Evolutionary conservation across 257 asterid species (phyloP), one percentile per base, ranked within the genome.

Genomic region (Gardenia jasminoides): DNA sequence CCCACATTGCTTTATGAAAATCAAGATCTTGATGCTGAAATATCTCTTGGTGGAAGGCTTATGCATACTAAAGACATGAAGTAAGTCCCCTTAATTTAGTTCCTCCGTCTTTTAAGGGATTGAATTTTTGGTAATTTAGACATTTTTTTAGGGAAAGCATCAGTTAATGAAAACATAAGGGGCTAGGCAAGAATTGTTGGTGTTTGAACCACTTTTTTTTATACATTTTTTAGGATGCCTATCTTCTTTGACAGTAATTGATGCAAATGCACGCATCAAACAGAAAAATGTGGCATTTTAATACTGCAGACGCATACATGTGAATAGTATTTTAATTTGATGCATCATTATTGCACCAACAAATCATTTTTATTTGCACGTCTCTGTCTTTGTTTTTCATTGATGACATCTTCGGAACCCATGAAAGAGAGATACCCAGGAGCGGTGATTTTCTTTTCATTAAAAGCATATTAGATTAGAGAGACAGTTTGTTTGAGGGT

Each of bases 11-110:
- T 94, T 33, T 93, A 89, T 68, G 88, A 89, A 8, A 93, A 93
- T 86, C 79, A 71, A 64, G 86, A 84, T 1, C 82, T 90, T 82
- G 98, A 93, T 87, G 90, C 92, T 67, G 83, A 79, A 28, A 90
- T 93, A 20, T 90, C 98, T 43, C 12, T 85, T 52, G 94, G 88
- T 3, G 98, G 98, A 36, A 84, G 72, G 69, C 97, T 92, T 74
- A 56, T 86, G 3, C 97, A 92, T 47, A 90, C 97, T 5, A 61
- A 88, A 7, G 87, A 76, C 65, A 87, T 93, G 89, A 83, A 74
- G 98, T 90, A 80, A 83, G 91, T 85, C 10, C 2, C 33, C 59
- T 9, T 26, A 0, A 19, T 3, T 54, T 52, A 5, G 10, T 24
- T 10, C 2, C 26, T 76, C 22, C 36, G 11, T 69, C 39, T 77